Base-by-base conservation (phyloP, 2,329 filamentous ascomycete species). In the Emmonsiellopsis sp. region DNA sequence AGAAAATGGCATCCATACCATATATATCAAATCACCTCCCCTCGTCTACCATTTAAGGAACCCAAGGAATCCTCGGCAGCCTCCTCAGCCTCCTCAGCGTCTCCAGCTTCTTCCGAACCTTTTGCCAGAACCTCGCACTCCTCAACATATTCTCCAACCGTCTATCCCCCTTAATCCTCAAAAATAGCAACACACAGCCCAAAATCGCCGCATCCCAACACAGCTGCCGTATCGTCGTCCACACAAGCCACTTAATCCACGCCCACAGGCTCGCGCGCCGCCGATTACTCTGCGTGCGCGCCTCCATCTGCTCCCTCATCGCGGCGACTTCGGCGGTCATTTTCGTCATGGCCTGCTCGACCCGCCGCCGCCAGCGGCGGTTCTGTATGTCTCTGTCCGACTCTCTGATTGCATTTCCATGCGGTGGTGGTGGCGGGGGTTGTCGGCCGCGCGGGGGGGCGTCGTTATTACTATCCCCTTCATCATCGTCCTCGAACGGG, bases 241-340 rank as follows among this genome's bases (percentile, higher is more conserved):
- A 91, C 0, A 86, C 66, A 3, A 85, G 61, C 80, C 88, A 88
- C 44, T 81, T 75, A 1, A 85, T 48, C 88, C 88, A 94, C 1
- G 83, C 78, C 48, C 82, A 77, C 27, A 87, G 68, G 52, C 80
- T 84, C 56, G 80, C 81, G 40, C 81, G 80, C 60, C 79, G 84
- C 60, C 80, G 79, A 57, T 81, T 80, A 72, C 86, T 86, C 59
- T 92, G 81, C 10, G 87, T 78, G 0, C 88, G 84, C 0, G 83
- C 80, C 52, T 89, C 86, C 60, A 97, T 86, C 66, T 97, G 91
- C 70, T 98, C 93, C 37, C 93, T 81, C 57, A 97, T 72, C 0
- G 93, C 93, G 1, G 93, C 91, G 34, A 98, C 83, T 71, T 98
- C 93, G 13, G 90, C 87, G 5, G 91, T 95, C 72, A 97, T 84